These are phyloP conservation scores for Cylindrotheca closterium DNA, from an alignment of 108 stramenopile genomes.

Conservation along the genomic window DNA sequence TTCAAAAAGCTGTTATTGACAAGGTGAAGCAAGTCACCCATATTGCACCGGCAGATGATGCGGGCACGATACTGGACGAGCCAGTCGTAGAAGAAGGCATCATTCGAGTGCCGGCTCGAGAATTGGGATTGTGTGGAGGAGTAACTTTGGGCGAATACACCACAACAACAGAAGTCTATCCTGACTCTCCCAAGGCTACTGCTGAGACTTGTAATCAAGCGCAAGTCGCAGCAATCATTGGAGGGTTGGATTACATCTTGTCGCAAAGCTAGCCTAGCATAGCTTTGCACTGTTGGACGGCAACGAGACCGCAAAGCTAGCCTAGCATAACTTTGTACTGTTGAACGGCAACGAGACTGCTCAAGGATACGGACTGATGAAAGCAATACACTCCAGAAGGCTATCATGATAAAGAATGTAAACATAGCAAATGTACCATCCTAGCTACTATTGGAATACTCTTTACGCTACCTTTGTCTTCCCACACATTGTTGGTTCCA, in stretches of 20 bases:
- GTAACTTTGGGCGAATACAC: constrained; percentile 41
- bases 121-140: constrained; percentile 50
- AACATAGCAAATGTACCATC: too few relatives aligned
- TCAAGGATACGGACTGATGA: too few relatives aligned
- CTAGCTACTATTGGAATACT: too few relatives aligned
- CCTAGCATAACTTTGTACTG: too few relatives aligned
- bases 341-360: too few relatives aligned
- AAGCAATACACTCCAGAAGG: too few relatives aligned
- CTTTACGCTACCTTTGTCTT: too few relatives aligned
- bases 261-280: too few relatives aligned
- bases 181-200: constrained; percentile 47
- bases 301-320: too few relatives aligned
- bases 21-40: constrained; percentile 58
- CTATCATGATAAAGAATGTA: too few relatives aligned
- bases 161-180: constrained; percentile 75
- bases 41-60: constrained; percentile 53
- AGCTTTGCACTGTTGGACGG: too few relatives aligned
- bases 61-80: constrained; percentile 47
- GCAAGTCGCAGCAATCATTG: constrained; percentile 55
- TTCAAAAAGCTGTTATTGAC: constrained; percentile 42
- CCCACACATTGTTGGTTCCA: too few relatives aligned
- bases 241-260: constrained; percentile 53
- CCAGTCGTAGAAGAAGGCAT: constrained; percentile 42
- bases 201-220: constrained; percentile 58
- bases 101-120: constrained; percentile 36